Evolutionary conservation across 257 asterid genomes (phyloP).

Genomic region (Penstemon newberryi): DNA sequence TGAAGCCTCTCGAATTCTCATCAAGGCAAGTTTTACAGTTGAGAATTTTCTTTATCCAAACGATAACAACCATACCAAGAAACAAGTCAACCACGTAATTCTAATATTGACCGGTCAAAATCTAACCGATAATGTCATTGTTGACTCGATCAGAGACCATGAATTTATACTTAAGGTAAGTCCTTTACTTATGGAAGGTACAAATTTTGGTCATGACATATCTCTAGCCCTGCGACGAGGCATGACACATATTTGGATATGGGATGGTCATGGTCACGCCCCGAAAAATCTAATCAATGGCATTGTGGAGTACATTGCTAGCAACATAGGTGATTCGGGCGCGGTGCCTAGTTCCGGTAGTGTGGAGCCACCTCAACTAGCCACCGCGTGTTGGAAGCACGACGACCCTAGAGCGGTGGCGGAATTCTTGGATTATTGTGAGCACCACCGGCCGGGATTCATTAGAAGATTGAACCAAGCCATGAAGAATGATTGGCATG

Average conservation of each 20-base stretch:
- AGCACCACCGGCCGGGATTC: constrained; percentile 51
- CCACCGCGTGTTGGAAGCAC: constrained; percentile 35
- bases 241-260: constrained; percentile 53
- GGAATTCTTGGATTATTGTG: constrained; percentile 42
- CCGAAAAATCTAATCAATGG: constrained; percentile 51
- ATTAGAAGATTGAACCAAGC: constrained; percentile 58
- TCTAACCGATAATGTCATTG: constrained; percentile 24
- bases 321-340: neutral
- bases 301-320: constrained; percentile 46
- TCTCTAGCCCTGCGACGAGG: constrained; percentile 43
- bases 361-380: neutral
- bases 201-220: constrained; percentile 33
- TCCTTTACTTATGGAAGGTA: constrained; percentile 40
- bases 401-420: constrained; percentile 38
- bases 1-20: constrained; percentile 46
- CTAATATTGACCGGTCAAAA: constrained; percentile 39
- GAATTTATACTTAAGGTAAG: constrained; percentile 42
- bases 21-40: constrained; percentile 43
- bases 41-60: constrained; percentile 49
- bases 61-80: constrained; percentile 28
- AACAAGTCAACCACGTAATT: constrained; percentile 37
- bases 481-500: constrained; percentile 58
- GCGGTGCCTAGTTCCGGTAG: no score
- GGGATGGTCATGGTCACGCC: constrained; percentile 48
- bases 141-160: constrained; percentile 19